These are phyloP conservation scores for Rhodomyrtus tomentosa DNA, from an alignment of 345 rosid genomes.

Conservation along the genomic window DNA sequence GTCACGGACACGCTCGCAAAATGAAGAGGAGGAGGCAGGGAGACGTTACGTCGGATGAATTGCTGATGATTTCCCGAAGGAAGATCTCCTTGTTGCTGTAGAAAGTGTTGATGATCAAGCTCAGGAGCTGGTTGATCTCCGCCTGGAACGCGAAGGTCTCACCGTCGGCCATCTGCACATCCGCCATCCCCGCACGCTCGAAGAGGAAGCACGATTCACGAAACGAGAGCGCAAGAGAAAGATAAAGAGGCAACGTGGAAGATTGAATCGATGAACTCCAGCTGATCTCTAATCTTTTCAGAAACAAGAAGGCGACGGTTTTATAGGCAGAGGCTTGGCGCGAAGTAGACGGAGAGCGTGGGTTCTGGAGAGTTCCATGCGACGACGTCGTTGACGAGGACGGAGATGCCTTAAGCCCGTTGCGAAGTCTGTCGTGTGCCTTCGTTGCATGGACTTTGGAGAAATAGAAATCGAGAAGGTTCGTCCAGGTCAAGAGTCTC, in stretches of 20 bases:
- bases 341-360: neutral
- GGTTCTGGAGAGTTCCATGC: slow-evolving; percentile 1
- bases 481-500: neutral
- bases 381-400: neutral
- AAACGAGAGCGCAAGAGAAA: neutral
- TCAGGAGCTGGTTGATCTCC: slow-evolving; percentile 9
- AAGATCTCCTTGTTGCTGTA: slow-evolving; percentile 12
- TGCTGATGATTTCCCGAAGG: slow-evolving; percentile 10
- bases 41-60: slow-evolving; percentile 5
- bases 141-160: slow-evolving; percentile 12
- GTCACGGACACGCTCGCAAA: neutral
- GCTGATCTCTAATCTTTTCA: neutral
- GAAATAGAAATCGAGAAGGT: neutral
- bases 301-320: neutral
- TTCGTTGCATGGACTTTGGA: neutral
- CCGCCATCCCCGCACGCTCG: neutral
- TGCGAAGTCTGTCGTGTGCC: too few relatives aligned
- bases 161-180: slow-evolving; percentile 4
- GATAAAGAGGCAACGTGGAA: neutral
- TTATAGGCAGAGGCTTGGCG: neutral
- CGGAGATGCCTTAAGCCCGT: neutral
- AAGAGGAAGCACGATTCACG: neutral
- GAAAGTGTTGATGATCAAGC: slow-evolving; percentile 11
- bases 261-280: neutral
- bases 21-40: neutral